These are phyloP conservation scores for Aureobasidium zeae DNA, from an alignment of 2,329 filamentous ascomycete species.

Conservation along the genomic window DNA sequence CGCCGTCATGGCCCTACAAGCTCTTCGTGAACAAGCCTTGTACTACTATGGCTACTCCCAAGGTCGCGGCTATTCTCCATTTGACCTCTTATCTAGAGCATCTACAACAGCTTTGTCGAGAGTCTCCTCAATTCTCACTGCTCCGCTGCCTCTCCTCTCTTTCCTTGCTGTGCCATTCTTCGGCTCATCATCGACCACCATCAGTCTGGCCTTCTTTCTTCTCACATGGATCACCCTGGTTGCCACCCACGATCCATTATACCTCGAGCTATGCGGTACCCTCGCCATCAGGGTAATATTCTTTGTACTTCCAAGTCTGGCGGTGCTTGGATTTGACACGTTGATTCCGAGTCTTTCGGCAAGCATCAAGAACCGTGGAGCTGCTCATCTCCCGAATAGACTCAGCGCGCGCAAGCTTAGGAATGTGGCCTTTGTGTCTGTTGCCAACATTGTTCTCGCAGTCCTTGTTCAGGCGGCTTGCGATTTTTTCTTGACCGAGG, in stretches of 20 bases:
- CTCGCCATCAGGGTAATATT: conserved; percentile 58
- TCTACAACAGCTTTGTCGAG: conserved; percentile 23
- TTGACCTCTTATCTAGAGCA: conserved; percentile 21
- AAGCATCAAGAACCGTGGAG: conserved; percentile 58
- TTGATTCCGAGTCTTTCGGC: conserved; percentile 59
- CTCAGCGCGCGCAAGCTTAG: conserved; percentile 36
- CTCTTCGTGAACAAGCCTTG: conserved; percentile 22
- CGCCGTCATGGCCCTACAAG: conserved; percentile 14
- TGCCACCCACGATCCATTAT: conserved; percentile 63
- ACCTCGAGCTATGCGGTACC: conserved; percentile 65
- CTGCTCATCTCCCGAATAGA: conserved; percentile 38
- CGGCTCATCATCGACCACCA: conserved; percentile 66
- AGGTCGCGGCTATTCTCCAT: conserved; percentile 23
- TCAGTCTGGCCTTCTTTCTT: conserved; percentile 84
- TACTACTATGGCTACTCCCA: conserved; percentile 27
- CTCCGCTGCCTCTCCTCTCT: conserved; percentile 40
- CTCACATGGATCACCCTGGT: conserved; percentile 82
- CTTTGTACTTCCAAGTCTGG: conserved; percentile 62
- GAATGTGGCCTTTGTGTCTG: conserved; percentile 44
- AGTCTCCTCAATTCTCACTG: conserved; percentile 23
- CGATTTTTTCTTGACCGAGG: conserved; percentile 46
- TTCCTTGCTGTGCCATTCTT: conserved; percentile 64
- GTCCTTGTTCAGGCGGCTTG: conserved; percentile 46
- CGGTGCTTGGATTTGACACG: conserved; percentile 66
- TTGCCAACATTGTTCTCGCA: conserved; percentile 47